Evolutionary conservation across 371 early-diverging fungal genomes (phyloP).

Genomic region (Rhizopus microsporus): DNA sequence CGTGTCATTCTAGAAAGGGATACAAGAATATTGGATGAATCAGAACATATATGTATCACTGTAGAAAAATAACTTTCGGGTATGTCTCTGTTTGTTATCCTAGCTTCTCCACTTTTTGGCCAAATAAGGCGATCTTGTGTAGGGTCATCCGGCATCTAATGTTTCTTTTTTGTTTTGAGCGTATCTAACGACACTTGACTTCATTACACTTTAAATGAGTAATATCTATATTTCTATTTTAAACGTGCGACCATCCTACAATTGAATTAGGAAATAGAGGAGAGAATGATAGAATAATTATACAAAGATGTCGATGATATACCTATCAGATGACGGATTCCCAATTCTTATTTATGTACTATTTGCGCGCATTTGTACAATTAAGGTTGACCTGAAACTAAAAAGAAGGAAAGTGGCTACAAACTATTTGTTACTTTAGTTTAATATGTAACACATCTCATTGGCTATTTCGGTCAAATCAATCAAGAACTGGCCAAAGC

Average conservation of each 20-base stretch:
- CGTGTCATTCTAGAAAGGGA: no score
- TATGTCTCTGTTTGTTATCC: neutral
- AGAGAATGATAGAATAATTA: neutral
- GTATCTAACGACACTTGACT: neutral
- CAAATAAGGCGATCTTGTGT: slow-evolving; percentile 1
- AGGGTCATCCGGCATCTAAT: slow-evolving; percentile 3
- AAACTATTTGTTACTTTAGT: no score
- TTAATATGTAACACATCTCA: no score
- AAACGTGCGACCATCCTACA: neutral
- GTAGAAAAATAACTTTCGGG: no score
- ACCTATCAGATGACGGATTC: neutral
- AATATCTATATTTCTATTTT: neutral
- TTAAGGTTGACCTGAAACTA: no score
- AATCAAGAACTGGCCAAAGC: no score
- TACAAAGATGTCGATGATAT: neutral
- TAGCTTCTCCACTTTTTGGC: neutral
- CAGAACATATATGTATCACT: no score
- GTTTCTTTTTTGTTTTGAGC: neutral
- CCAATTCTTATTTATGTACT: neutral
- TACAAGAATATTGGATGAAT: no score
- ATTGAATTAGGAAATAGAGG: neutral
- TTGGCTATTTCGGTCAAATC: no score
- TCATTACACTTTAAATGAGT: neutral
- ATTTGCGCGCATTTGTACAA: neutral
- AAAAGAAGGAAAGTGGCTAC: no score